Evolutionary conservation across 73 alveolate genomes (phyloP), one percentile per base, ranked within the genome.

Genomic region (Paramecium octaurelia): DNA sequence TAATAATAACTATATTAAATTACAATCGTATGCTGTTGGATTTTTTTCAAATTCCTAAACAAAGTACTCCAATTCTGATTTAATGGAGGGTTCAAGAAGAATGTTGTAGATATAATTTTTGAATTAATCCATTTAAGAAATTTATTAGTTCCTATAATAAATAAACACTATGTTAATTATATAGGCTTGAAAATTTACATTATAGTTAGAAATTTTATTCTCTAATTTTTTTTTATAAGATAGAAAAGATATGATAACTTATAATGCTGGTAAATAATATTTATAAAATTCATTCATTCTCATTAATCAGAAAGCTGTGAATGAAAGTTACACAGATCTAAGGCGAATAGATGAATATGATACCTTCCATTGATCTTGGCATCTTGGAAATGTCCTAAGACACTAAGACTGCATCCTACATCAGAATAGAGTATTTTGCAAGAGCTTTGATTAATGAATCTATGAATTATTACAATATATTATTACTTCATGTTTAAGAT

Each of bases 301-400:
- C 84, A 64, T 64, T 64, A 64, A 73, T 80, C 91, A 80, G 73
- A 80, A 80, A 21, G 91, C 91, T 80, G 91, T 42, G 73, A 80
- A 80, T 40, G 91, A 80, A 46, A 80, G 91, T 46, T 80, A 80
- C 91, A 80, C 76, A 80, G 91, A 80, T 80, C 91, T 75, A 75
- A 3, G 6, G 8, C 2, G 8, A 9, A 16, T 14, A 0, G 8
- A 12, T 75, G 38, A 38, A 75, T 36, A 75, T 4, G 9, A 18
- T 75, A 75, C 88, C 60, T 80, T 80, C 91, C 91, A 80, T 80
- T 80, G 34, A 80, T 80, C 57, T 80, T 80, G 48, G 57, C 73
- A 80, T 80, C 91, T 46, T 80, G 57, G 70, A 80, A 80, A 46
- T 80, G 91, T 27, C 91, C 91, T 23, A 80, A 24, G 42, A 48